These are phyloP conservation scores for Solanum appendiculatum DNA, from an alignment of 257 asterid species.

Conservation along the genomic window DNA sequence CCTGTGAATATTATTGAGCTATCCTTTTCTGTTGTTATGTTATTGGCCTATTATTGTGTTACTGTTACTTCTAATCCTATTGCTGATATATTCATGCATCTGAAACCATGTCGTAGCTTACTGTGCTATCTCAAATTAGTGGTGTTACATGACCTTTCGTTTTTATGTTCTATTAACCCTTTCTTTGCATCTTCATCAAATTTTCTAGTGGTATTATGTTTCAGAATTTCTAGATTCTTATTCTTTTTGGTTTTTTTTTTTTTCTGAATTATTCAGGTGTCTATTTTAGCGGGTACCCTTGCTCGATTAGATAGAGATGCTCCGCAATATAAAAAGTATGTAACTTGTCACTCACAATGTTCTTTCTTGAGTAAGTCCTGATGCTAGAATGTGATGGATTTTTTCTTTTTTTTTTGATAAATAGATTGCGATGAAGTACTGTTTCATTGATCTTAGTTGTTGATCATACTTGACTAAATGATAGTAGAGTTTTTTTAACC, in stretches of 20 bases:
- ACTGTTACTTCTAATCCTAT: not conserved
- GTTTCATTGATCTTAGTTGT: not conserved
- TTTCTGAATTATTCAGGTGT: conserved; percentile 47
- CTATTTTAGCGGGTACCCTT: conserved; percentile 96
- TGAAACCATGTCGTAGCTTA: not conserved
- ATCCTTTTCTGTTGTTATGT: not conserved
- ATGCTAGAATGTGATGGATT: not conserved
- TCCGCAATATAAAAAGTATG: conserved; percentile 90
- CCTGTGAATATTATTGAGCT: not conserved
- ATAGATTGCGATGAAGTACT: not conserved
- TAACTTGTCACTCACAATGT: not conserved
- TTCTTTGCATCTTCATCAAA: not conserved
- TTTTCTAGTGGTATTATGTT: not conserved
- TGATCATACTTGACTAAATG: not conserved
- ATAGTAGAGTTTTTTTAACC: not conserved
- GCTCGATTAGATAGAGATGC: conserved; percentile 99
- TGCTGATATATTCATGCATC: not conserved
- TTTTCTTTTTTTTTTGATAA: not conserved
- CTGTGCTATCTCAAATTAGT: not conserved
- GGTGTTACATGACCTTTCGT: not conserved
- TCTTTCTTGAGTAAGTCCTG: not conserved
- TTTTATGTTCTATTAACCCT: not conserved
- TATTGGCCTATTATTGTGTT: not conserved
- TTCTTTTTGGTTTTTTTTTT: not conserved
- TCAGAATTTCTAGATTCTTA: not conserved